Conservation (phyloP, 192 early-diverging fungal genomes). For the Umbelopsis ramanniana region DNA sequence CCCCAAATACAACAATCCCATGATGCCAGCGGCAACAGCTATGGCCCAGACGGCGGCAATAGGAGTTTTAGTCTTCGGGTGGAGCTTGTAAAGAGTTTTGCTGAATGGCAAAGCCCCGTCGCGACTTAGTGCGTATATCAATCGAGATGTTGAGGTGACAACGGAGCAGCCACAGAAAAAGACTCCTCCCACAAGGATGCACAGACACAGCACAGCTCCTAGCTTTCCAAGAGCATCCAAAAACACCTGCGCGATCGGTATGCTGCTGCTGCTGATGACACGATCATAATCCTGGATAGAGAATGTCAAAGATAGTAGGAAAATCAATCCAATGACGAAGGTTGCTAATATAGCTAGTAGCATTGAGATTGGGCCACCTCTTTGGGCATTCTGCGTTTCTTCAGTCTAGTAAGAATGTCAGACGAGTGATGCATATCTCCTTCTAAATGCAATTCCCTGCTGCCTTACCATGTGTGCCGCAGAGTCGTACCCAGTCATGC, state of each 20-base stretch:
- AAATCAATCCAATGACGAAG: conserved; percentile 32
- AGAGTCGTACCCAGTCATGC: conserved; percentile 35
- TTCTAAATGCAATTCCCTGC: too few relatives aligned
- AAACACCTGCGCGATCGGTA: conserved; percentile 43
- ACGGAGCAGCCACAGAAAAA: conserved; percentile 43
- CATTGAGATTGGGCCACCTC: conserved; percentile 41
- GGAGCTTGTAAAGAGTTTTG: conserved; percentile 30
- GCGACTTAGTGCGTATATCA: conserved; percentile 51
- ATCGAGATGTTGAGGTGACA: conserved; percentile 46
- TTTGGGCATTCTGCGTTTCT: conserved; percentile 48
- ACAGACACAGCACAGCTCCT: conserved; percentile 38
- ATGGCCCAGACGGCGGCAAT: conserved; percentile 41
- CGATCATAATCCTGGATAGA: conserved; percentile 42
- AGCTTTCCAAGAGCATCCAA: conserved; percentile 42
- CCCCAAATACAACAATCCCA: conserved; percentile 43
- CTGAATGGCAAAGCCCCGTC: conserved; percentile 50
- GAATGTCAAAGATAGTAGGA: conserved; percentile 40
- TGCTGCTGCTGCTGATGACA: conserved; percentile 26
- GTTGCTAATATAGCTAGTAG: conserved; percentile 41
- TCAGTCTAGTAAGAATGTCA: conserved; percentile 26
- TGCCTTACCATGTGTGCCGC: not conserved
- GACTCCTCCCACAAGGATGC: conserved; percentile 41
- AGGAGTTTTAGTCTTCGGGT: conserved; percentile 42
- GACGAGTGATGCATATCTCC: too few relatives aligned
- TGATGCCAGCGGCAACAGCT: conserved; percentile 34